Evolutionary conservation across 306 rosid species (phyloP), one percentile per base, ranked within the genome.

Genomic region (Cucurbita ficifolia): DNA sequence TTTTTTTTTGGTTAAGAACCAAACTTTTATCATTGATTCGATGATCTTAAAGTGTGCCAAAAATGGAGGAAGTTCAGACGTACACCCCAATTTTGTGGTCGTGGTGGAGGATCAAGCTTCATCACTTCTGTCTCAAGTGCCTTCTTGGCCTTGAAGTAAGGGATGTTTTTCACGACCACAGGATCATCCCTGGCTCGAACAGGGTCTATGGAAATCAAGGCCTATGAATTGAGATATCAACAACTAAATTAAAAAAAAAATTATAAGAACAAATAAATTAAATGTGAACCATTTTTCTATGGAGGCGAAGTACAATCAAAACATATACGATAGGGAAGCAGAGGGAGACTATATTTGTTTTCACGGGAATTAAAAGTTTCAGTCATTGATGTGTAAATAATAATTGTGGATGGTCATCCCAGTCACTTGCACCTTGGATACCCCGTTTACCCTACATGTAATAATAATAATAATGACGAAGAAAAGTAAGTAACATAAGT

Each of bases 31-130:
- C 14, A 17, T 10, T 8, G 48, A 29, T 21, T 65, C 49, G 5
- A 43, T 11, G 72, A 65, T 43, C 72, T 43, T 12, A 29, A 60
- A 74, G 3, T 74, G 29, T 45, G 57, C 56, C 39, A 17, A 56
- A 19, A 57, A 14, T 11, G 60, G 48, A 61, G 59, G 50, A 10
- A 36, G 60, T 79, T 67, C 77, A 76, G 78, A 84, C 99, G 7
- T 78, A 94, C 97, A 73, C 98, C 97, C 98, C 97, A 94, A 83
- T 79, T 86, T 60, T 86, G 70, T 9, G 98, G 98, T 73, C 98
- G 84, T 61, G 90, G 88, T 57, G 98, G 97, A 81, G 98, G 96
- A 84, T 87, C 87, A 76, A 90, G 86, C 82, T 85, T 94, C 92
- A 89, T 82, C 71, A 91, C 88, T 77, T 94, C 90, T 63, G 90